phyloP scores from a whole-genome alignment of 257 asterid genomes.

The Salvia splendens region DNA sequence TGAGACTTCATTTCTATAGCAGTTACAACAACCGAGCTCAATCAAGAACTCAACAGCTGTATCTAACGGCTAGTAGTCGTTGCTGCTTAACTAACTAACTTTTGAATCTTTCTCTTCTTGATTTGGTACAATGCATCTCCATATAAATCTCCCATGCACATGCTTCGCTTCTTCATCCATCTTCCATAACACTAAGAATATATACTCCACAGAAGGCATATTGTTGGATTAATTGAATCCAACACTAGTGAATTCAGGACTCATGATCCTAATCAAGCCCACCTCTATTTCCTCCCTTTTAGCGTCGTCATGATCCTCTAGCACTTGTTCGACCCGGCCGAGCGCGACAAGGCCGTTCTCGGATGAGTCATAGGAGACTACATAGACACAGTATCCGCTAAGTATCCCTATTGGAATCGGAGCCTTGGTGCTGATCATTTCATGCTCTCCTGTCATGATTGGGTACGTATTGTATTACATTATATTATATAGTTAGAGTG shows the following conservation, averaged over 20 bases:
- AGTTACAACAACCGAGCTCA: too few relatives aligned
- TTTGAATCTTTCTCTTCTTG: too few relatives aligned
- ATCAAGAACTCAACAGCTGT: too few relatives aligned
- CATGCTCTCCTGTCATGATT: constrained; percentile 78
- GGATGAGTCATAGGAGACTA: constrained; percentile 54
- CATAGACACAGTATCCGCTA: constrained; percentile 45
- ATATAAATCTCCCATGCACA: too few relatives aligned
- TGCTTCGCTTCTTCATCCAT: too few relatives aligned
- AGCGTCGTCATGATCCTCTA: constrained; percentile 70
- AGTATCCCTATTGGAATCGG: constrained; percentile 62
- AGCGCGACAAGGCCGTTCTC: constrained; percentile 63
- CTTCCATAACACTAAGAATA: too few relatives aligned
- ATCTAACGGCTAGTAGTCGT: too few relatives aligned
- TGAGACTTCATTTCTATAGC: too few relatives aligned
- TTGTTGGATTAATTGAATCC: constrained; percentile 48
- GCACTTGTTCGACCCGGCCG: constrained; percentile 51
- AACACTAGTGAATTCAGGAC: constrained; percentile 35
- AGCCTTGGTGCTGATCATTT: constrained; percentile 74
- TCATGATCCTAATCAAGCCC: constrained; percentile 56
- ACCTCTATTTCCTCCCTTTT: constrained; percentile 65
- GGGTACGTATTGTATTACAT: constrained; percentile 40
- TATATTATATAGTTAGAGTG: too few relatives aligned
- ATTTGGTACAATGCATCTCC: too few relatives aligned
- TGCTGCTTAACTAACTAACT: too few relatives aligned
- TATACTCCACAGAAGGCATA: constrained; percentile 66